Evolutionary conservation across 352 stramenopile genomes (phyloP), one percentile per base, ranked within the genome.

Genomic region (Paralagenidium karlingii): DNA sequence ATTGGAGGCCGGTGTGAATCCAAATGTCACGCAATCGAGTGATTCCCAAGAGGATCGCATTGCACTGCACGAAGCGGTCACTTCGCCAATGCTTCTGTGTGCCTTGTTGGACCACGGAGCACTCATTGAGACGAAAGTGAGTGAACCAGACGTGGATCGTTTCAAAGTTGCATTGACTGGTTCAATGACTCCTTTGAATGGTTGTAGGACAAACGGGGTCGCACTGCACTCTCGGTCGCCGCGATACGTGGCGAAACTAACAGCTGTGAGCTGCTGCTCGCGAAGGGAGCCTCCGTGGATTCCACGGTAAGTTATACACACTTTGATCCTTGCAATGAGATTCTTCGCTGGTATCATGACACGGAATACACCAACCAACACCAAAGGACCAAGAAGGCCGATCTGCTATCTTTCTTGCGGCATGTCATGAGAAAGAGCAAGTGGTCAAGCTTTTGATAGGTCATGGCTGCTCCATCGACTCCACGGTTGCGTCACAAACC

Each of bases 371-470:
- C n/a, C n/a, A n/a, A n/a, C n/a, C n/a, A n/a, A n/a, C n/a, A n/a
- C n/a, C n/a, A n/a, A 33, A 77, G 63, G 63, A 77, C 32, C 49
- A 59, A 21, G 52, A 58, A 16, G 63, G 63, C 18, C 52, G 60
- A 38, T 65, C 63, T 8, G 50, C 59, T 5, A 63, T 73, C 55
- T 67, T 63, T 29, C 51, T 71, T 31, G 60, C 55, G 2, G 64
- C 59, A 30, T 66, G 45, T 11, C 41, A 68, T 16, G 63, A 70
- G 52, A 33, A 50, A 51, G 55, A 68, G 29, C 36, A 32, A 26
- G 47, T 57, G 8, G 65, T 77, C 27, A 38, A 52, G 13, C 34
- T 46, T 15, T 73, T 73, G 25, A 29, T 70, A 9, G 44, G 55
- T 24, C 48, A 56, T 26, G 58, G 50, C 18, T 40, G 43, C 8